Conservation (phyloP, 345 rosid genomes). For the Camelina hispida region DNA sequence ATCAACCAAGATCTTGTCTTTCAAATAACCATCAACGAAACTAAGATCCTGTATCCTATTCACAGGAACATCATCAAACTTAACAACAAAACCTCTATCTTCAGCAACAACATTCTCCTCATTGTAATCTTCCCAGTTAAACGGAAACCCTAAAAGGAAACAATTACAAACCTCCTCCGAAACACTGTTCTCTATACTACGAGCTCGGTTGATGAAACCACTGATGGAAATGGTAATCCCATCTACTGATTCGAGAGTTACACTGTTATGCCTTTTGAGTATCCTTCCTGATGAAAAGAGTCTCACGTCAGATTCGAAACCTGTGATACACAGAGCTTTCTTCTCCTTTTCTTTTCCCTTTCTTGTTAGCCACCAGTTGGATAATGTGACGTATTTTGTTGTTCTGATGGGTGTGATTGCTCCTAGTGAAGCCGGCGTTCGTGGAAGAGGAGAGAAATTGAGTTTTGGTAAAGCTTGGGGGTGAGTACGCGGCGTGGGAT, state of each 20-base stretch:
- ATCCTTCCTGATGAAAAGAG: slow-evolving; percentile 38
- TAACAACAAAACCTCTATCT: background rate
- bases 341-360: background rate
- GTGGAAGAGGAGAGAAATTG: background rate
- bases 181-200: slow-evolving; percentile 22
- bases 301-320: slow-evolving; percentile 35
- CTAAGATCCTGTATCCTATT: slow-evolving; percentile 28
- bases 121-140: slow-evolving; percentile 26
- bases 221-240: slow-evolving; percentile 31
- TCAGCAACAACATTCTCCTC: slow-evolving; percentile 10
- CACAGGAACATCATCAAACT: slow-evolving; percentile 40
- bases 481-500: slow-evolving; percentile 6
- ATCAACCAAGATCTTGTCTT: slow-evolving; percentile 18
- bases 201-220: slow-evolving; percentile 26
- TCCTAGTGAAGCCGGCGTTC: slow-evolving; percentile 15
- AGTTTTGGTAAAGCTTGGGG: background rate
- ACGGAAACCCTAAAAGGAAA: slow-evolving; percentile 39
- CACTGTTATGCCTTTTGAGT: slow-evolving; percentile 25
- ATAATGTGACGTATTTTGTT: slow-evolving; percentile 22
- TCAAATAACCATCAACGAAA: background rate
- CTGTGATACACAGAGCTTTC: slow-evolving; percentile 20
- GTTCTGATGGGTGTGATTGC: slow-evolving; percentile 23
- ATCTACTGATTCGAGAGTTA: slow-evolving; percentile 36
- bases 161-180: slow-evolving; percentile 29
- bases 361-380: slow-evolving; percentile 41